A percentile compares a stretch with the other conserved stretches of the same genome.
Evolutionary conservation across 805 yeast species (phyloP).

Genomic region (Suhomyces sp.): DNA sequence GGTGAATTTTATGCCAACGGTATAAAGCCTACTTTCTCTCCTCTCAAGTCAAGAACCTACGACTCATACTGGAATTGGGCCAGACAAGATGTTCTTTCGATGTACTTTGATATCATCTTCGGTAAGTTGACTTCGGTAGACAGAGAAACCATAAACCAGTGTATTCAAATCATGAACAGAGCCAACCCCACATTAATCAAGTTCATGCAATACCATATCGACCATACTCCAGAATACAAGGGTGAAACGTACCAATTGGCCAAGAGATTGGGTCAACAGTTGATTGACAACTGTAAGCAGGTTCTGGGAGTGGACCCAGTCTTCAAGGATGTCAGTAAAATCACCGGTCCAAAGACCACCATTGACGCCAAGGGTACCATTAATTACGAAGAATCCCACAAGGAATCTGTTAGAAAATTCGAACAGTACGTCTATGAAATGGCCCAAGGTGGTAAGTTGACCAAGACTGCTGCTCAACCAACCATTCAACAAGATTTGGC

Average conservation of each 20-base stretch:
- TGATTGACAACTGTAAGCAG: constrained; percentile 93
- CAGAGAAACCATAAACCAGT: constrained; percentile 93
- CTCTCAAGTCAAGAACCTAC: constrained; percentile 90
- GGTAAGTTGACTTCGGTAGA: constrained; percentile 89
- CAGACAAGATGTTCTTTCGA: constrained; percentile 89
- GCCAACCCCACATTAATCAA: constrained; percentile 90
- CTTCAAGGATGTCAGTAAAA: constrained; percentile 89
- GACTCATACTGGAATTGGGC: constrained; percentile 99
- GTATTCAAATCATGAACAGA: constrained; percentile 97
- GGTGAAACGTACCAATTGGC: constrained; percentile 94
- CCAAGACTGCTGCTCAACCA: constrained; percentile 60
- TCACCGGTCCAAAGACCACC: constrained; percentile 91
- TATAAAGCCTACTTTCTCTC: constrained; percentile 83
- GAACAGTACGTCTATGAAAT: constrained; percentile 94
- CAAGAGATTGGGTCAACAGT: constrained; percentile 83
- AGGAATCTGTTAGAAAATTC: constrained; percentile 88
- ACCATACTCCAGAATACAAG: constrained; percentile 73
- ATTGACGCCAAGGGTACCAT: constrained; percentile 88
- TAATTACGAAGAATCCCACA: constrained; percentile 77
- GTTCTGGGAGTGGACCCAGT: constrained; percentile 80
- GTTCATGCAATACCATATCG: constrained; percentile 91
- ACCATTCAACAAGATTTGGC: constrained; percentile 83
- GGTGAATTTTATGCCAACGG: constrained; percentile 95
- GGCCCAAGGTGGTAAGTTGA: constrained; percentile 91
- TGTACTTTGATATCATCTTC: constrained; percentile 94